Evolutionary conservation across 331 rosid species (phyloP), one percentile per base, ranked within the genome.

Genomic region (Malus hybrid): DNA sequence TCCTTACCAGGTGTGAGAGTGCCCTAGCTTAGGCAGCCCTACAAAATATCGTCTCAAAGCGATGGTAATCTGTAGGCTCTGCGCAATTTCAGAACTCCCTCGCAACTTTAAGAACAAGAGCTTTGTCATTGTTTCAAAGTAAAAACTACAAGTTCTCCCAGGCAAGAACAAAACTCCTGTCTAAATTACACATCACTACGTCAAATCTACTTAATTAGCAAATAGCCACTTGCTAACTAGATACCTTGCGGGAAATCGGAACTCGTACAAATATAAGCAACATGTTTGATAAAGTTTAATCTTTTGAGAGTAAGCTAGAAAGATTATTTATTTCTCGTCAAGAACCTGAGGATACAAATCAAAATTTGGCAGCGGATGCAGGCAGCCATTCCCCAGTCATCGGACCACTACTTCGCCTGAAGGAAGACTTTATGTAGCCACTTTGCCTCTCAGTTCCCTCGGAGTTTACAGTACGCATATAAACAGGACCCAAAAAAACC

Each of bases 401-500:
- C 44, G 69, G 77, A 67, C 50, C 13, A 67, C 31, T 72, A 56
- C 34, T 60, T 65, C 68, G 69, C 73, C 36, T 24, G 28, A 48
- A 65, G 72, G 76, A 52, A 56, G 73, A 59, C 67, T 29, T 80
- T 67, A 54, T 52, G 73, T 54, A 34, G 69, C 63, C 71, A 13
- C 66, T 76, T 55, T 55, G 52, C 50, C 29, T 10, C 65, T 84
- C 81, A 91, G 32, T 78, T 83, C 80, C 91, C 93, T 77, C 62
- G 83, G 69, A 88, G 73, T 76, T 93, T 93, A 73, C 81, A 89
- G 63, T 76, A 89, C 32, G 98, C 93, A 79, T 93, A 91, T 57
- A 89, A 75, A 79, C 88, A 81, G 29, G 96, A 89, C 10, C 98
- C 98, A 29, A 89, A 32, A 77, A 93, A 89, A 69, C 98, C 89